These are phyloP conservation scores for Nannochloropsis oceanica DNA, from an alignment of 108 stramenopile species.

Conservation along the genomic window DNA sequence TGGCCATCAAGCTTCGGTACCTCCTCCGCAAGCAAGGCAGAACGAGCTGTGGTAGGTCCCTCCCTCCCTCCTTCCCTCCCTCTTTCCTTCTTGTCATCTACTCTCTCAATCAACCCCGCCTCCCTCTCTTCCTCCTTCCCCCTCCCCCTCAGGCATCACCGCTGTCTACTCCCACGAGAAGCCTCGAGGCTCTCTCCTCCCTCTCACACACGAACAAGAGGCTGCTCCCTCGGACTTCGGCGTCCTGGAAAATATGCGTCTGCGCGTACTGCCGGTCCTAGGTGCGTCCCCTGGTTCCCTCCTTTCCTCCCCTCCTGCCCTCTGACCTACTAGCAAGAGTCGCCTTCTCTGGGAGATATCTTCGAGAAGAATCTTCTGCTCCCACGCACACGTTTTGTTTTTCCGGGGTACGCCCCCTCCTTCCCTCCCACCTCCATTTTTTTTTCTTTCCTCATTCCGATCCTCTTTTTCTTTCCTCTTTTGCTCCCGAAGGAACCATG, in stretches of 20 bases:
- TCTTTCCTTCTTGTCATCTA: neutral
- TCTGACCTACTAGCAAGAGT: neutral
- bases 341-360: no score
- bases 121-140: neutral
- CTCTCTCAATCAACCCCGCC: neutral
- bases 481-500: slow-evolving; percentile 49
- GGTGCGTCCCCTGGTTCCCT: slow-evolving; percentile 7
- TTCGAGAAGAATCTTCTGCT: no score
- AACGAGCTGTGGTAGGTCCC: neutral
- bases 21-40: slow-evolving; percentile 38
- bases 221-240: slow-evolving; percentile 53
- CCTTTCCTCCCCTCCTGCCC: neutral
- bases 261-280: slow-evolving; percentile 78
- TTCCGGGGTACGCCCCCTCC: neutral
- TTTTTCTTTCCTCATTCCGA: neutral
- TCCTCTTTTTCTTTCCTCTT: neutral
- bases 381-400: no score
- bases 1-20: slow-evolving; percentile 68
- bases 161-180: slow-evolving; percentile 75
- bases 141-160: slow-evolving; percentile 25
- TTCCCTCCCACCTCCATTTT: neutral
- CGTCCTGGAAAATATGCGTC: slow-evolving; percentile 64
- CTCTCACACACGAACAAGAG: slow-evolving; percentile 72
- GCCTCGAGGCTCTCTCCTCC: slow-evolving; percentile 58
- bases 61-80: neutral